Base-by-base conservation (phyloP, 2,329 filamentous ascomycete species). In the Fusarium praegraminearum region DNA sequence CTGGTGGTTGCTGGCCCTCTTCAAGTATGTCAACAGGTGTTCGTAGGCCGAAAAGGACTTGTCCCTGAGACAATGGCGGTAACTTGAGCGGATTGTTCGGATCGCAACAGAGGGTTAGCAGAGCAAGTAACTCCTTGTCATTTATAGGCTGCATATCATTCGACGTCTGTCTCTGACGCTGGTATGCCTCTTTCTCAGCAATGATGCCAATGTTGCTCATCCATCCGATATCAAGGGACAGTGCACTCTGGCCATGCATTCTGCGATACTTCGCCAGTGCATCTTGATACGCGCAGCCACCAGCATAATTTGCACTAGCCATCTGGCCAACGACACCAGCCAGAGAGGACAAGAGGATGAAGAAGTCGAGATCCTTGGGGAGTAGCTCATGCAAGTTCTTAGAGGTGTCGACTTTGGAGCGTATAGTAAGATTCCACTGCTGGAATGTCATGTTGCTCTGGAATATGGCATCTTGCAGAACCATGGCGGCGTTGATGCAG, bases 221-320 rank as follows among this genome's bases (percentile, higher is more conserved):
- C 57, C 41, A 56, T 11, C 57, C 57, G 3, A 60, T 47, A 22
- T 60, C 50, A 5, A 60, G 33, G 4, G 57, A 46, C 1, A 60
- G 13, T 6, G 50, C 43, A 7, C 8, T 56, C 7, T 28, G 40
- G 0, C 50, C 32, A 2, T 33, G 26, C 0, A 7, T 8, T 13
- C 18, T 16, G 1, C 43, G 44, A 26, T 30, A 6, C 0, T 5
- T 26, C 0, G 43, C 51, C 9, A 60, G 16, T 1, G 47, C 35
- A 32, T 63, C 56, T 13, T 63, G 55, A 8, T 35, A 63, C 1
- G 76, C 61, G 20, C 74, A 74, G 1, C 76, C 79, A 0, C 75
- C 78, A 0, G 79, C 70, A 61, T 85, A 85, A 60, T 82, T 83
- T 36, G 77, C 75, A 41, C 82, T 81, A 1, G 47, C 44, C 73